Evolutionary conservation across 2,329 filamentous ascomycete species (phyloP), one percentile per base, ranked within the genome.

Genomic region (Fusarium secorum): DNA sequence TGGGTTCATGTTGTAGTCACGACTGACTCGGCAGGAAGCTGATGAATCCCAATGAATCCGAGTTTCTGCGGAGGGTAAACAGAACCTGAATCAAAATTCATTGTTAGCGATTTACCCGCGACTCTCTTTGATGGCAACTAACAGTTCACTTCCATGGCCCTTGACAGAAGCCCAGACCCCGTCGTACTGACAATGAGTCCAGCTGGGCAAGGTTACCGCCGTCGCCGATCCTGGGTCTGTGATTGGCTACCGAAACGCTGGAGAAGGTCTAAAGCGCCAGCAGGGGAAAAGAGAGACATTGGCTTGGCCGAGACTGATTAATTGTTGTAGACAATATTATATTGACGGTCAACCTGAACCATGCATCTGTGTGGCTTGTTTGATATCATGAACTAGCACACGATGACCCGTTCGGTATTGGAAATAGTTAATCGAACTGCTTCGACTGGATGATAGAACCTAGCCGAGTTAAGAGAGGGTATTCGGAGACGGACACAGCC

Each of bases 191-290:
- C 24, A 26, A 44, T 55, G 35, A 52, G 46, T 71, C 68, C 74
- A 78, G 76, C 76, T 78, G 76, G 70, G 70, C 76, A 77, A 76
- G 76, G 76, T 78, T 75, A 58, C 64, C 64, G 68, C 62, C 60
- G 59, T 57, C 63, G 71, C 66, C 54, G 68, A 68, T 68, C 62
- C 28, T 54, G 41, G 20, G 49, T 20, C 35, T 74, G n/a, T 77
- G 76, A 78, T 80, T 79, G 73, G 78, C 75, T 80, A 80, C 77
- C 79, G 64, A 65, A 38, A 61, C 51, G 64, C 67, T 75, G 78
- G 78, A 45, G 70, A 78, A 60, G 68, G 48, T 36, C 64, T 56
- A 64, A 63, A 54, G 66, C 53, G 57, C 66, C 70, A 66, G 49
- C 60, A 67, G 66, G 70, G 71, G 49, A 66, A 72, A 63, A 39